Percentiles rank a stretch among this genome's conserved stretches.
These are phyloP conservation scores for Atkinsonella hypoxylon DNA, from an alignment of 2,329 filamentous ascomycete species.

Conservation along the genomic window DNA sequence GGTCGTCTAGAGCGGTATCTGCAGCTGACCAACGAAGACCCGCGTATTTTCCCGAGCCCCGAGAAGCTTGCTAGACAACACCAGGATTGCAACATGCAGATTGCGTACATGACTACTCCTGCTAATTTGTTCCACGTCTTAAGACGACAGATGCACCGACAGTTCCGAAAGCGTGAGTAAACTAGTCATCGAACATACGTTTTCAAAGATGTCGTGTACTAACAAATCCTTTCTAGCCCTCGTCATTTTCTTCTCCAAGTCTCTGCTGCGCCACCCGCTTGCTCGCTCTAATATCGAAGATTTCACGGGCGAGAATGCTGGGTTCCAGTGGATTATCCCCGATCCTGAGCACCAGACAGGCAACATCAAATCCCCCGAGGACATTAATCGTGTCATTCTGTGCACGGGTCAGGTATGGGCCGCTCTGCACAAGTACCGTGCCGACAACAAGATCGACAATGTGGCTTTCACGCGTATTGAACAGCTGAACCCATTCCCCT, in stretches of 20 bases:
- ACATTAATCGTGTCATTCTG: slow-evolving; percentile 88
- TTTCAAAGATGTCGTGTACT: background rate
- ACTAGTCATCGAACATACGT: background rate
- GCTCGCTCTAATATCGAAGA: slow-evolving; percentile 84
- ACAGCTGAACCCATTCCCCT: slow-evolving; percentile 98
- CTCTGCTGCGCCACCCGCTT: slow-evolving; percentile 84
- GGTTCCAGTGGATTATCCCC: slow-evolving; percentile 94
- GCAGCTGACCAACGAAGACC: slow-evolving; percentile 95
- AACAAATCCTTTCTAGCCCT: slow-evolving; percentile 45
- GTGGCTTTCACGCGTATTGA: slow-evolving; percentile 92
- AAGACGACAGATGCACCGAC: slow-evolving; percentile 93
- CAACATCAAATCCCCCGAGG: slow-evolving; percentile 63
- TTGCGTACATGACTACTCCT: slow-evolving; percentile 93
- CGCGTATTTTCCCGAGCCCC: slow-evolving; percentile 74
- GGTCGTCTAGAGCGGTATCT: slow-evolving; percentile 95
- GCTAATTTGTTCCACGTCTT: slow-evolving; percentile 94
- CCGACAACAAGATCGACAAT: slow-evolving; percentile 75
- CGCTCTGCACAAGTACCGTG: slow-evolving; percentile 81
- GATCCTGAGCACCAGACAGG: slow-evolving; percentile 74
- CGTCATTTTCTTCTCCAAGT: slow-evolving; percentile 97
- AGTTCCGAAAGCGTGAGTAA: slow-evolving; percentile 93
- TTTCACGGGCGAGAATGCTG: slow-evolving; percentile 69
- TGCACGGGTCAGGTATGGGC: slow-evolving; percentile 93
- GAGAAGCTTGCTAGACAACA: slow-evolving; percentile 94
- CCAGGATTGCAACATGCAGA: slow-evolving; percentile 99